Base-by-base conservation (phyloP, 2,329 filamentous ascomycete genomes). In the Ustilaginoidea virens region DNA sequence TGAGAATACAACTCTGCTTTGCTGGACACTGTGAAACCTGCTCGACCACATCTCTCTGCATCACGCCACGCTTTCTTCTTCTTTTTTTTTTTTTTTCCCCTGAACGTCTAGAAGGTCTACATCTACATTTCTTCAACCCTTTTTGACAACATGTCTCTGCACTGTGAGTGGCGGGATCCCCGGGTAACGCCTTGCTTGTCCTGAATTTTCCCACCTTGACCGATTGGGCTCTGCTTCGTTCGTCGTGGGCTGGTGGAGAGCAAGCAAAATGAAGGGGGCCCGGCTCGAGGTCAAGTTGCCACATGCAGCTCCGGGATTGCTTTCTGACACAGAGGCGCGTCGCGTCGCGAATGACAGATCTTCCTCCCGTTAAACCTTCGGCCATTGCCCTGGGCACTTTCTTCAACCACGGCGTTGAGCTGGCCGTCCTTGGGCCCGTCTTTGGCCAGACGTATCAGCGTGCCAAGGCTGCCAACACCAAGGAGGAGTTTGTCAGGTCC, bases 371-470 rank as follows among this genome's bases (percentile, higher is more conserved):
- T 52, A 96, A 94, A 78, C 90, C 90, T 45, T 94, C 86, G 51
- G 87, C 90, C 49, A 93, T 98, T 52, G 90, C 87, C 50, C 74
- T 96, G 49, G 90, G 90, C 61, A 90, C 86, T 38, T 63, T 85
- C 57, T 98, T 94, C 75, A 94, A 80, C 69, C 87, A 98, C 63
- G 76, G 77, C 47, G 69, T 83, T 47, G 90, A 90, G 50, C 75
- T 90, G 39, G 86, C 81, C 38, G 74, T 96, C 45, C 72, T 96
- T 38, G 70, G 74, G 35, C 87, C 87, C 38, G 62, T 96, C 58
- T 93, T 96, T 55, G 87, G 90, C 51, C 78, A 92, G 50, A 87
- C 83, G 49, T 94, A 93, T 71, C 77, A 86, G 61, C 80, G 82
- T 45, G 86, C 87, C 43, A 86, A 92, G 69, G 63, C 72, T 36